Evolutionary conservation across 805 yeast genomes (phyloP).

Genomic region (Monosporozyma aquatica): DNA sequence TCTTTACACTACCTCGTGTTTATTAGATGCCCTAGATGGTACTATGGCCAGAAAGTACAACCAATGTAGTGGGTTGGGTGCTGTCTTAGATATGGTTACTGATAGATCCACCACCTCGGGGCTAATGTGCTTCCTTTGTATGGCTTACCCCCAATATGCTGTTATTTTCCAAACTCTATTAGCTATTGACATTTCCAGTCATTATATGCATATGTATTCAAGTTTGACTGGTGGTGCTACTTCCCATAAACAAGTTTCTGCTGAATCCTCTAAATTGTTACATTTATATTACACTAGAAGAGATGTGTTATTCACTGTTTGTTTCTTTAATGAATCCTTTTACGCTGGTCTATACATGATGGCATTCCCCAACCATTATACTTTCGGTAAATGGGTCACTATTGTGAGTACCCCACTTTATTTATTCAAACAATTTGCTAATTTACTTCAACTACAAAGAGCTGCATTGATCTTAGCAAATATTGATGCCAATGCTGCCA

Average conservation of each 20-base stretch:
- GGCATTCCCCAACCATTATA: conserved; percentile 41
- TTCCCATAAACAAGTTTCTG: conserved; percentile 76
- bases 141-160: conserved; percentile 55
- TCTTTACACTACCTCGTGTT: conserved; percentile 78
- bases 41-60: conserved; percentile 82
- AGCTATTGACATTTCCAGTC: conserved; percentile 82
- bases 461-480: conserved; percentile 79
- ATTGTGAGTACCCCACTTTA: conserved; percentile 73
- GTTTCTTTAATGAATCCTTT: conserved; percentile 89
- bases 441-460: conserved; percentile 76
- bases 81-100: conserved; percentile 97
- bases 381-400: conserved; percentile 52
- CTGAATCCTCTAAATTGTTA: conserved; percentile 61
- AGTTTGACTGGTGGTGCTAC: conserved; percentile 68
- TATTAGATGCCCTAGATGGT: conserved; percentile 94
- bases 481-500: conserved; percentile 43
- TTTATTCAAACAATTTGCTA: conserved; percentile 82
- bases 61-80: conserved; percentile 90
- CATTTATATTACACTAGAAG: conserved; percentile 82
- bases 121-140: conserved; percentile 77
- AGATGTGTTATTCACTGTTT: conserved; percentile 73
- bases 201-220: conserved; percentile 98
- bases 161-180: conserved; percentile 70
- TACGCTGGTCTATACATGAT: conserved; percentile 81
- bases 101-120: conserved; percentile 95